Conservation (phyloP, 2,329 filamentous ascomycete species). For the Alternaria panax region DNA sequence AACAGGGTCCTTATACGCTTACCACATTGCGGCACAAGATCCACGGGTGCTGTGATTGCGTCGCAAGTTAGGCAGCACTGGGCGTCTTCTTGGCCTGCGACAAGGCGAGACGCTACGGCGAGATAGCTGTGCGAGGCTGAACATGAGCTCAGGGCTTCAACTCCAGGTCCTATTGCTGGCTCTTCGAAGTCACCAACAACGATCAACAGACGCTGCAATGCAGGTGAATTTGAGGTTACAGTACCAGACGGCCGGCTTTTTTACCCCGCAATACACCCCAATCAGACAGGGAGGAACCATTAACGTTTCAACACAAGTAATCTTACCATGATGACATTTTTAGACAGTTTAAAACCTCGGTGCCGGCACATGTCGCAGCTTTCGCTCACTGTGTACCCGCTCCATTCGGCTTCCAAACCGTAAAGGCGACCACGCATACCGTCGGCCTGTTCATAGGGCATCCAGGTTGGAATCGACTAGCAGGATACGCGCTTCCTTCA, state of each 20-base stretch:
- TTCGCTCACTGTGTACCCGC: background rate
- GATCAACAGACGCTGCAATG: background rate
- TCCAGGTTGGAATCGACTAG: background rate
- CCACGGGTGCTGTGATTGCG: background rate
- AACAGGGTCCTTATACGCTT: background rate
- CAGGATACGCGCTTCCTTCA: background rate
- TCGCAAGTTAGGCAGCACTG: constrained; percentile 9
- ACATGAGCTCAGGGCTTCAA: background rate
- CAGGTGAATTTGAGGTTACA: constrained; percentile 1
- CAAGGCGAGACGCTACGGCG: constrained; percentile 5
- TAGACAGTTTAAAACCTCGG: background rate
- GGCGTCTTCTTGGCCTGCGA: constrained; percentile 1
- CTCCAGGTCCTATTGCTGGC: background rate
- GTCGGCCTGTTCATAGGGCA: background rate
- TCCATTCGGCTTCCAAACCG: background rate
- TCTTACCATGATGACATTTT: constrained; percentile 16
- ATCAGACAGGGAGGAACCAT: constrained; percentile 32
- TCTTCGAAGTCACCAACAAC: background rate
- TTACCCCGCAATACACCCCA: constrained; percentile 37
- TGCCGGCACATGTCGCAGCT: background rate
- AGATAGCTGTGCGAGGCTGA: constrained; percentile 10
- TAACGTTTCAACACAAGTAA: constrained; percentile 21
- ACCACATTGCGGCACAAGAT: background rate
- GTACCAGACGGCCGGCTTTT: constrained; percentile 18
- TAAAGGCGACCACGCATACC: background rate